These are phyloP conservation scores for Fusarium virguliforme DNA, from an alignment of 2,329 filamentous ascomycete genomes.

Conservation along the genomic window DNA sequence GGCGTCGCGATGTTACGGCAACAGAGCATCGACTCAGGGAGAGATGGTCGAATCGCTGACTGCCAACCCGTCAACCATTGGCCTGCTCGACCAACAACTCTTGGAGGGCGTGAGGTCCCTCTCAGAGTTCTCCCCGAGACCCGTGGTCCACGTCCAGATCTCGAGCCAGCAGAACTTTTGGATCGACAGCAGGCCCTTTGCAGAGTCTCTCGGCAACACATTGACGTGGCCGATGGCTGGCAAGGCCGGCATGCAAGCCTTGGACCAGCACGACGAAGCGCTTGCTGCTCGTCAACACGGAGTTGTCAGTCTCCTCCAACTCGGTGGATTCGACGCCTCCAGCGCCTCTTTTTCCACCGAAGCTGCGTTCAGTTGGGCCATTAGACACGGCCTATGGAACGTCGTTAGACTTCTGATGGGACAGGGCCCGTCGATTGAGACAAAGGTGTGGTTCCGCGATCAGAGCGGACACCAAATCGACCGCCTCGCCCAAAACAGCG, in stretches of 20 bases:
- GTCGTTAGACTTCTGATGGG: not conserved
- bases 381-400: not conserved
- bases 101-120: not conserved
- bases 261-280: not conserved
- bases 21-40: not conserved
- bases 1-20: not conserved
- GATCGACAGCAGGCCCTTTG: not conserved
- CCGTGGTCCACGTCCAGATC: not conserved
- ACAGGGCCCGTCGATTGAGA: not conserved
- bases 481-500: not conserved
- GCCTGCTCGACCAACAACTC: constrained; percentile 2
- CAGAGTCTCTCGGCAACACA: not conserved
- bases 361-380: constrained; percentile 3
- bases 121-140: not conserved
- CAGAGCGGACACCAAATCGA: not conserved
- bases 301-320: not conserved
- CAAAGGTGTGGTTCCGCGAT: not conserved
- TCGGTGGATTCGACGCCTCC: not conserved
- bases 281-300: not conserved
- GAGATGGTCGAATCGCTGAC: not conserved
- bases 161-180: constrained; percentile 2
- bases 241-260: not conserved
- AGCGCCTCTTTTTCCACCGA: not conserved
- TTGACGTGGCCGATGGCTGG: not conserved
- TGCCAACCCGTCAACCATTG: not conserved